Percentiles rank a stretch among this genome's conserved stretches.
phyloP scores from a whole-genome alignment of 441 rosid genomes.

The Populus hybrid region DNA sequence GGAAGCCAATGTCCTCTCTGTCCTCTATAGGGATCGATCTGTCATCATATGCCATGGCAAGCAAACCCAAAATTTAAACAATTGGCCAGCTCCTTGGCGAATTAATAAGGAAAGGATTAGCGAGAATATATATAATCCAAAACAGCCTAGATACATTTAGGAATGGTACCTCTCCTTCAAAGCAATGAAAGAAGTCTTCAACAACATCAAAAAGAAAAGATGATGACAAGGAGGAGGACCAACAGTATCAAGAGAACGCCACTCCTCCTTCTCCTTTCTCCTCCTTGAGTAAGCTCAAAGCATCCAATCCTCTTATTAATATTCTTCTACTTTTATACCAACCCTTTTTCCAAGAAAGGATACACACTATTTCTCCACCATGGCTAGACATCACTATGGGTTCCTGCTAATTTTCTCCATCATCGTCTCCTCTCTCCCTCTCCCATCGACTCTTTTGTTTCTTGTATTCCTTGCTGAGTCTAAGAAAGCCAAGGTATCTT shows the following conservation, averaged over 20 bases:
- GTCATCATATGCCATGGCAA: too few species aligned
- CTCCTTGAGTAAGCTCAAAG: conserved; percentile 31
- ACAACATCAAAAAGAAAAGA: conserved; percentile 19
- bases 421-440: too few species aligned
- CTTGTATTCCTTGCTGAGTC: conserved; percentile 56
- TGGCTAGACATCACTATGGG: conserved; percentile 30
- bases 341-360: background rate
- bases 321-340: background rate
- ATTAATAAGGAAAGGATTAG: background rate
- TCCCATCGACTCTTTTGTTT: too few species aligned
- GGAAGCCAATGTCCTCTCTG: too few species aligned
- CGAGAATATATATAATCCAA: background rate
- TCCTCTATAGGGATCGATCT: too few species aligned
- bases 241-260: background rate
- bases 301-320: background rate
- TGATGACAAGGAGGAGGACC: background rate
- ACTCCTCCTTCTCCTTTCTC: conserved; percentile 12
- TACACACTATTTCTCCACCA: conserved; percentile 5
- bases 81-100: too few species aligned
- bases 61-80: too few species aligned
- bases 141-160: background rate
- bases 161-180: conserved; percentile 31
- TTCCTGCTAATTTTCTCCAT: conserved; percentile 26
- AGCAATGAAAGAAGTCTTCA: conserved; percentile 31
- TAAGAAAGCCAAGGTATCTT: conserved; percentile 59